These are phyloP conservation scores for Elongisporangium anandrum DNA, from an alignment of 352 stramenopile species.

Conservation along the genomic window DNA sequence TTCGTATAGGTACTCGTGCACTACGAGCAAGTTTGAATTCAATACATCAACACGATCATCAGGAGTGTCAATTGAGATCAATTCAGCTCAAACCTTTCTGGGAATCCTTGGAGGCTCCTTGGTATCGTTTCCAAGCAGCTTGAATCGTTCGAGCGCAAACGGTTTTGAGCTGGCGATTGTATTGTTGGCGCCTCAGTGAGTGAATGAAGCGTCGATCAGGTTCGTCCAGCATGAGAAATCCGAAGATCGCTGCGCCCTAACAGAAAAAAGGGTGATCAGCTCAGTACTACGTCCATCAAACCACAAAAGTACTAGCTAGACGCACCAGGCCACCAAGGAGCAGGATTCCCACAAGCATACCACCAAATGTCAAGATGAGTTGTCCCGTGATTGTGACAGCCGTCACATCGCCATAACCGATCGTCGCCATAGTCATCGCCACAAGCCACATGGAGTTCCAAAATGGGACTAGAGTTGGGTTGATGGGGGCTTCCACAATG, in stretches of 20 bases:
- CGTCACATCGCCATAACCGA: slow-evolving; percentile 68
- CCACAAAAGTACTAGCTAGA: background rate
- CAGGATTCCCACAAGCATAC: slow-evolving; percentile 67
- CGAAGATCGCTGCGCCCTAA: slow-evolving; percentile 69
- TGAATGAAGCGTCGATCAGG: slow-evolving; percentile 58
- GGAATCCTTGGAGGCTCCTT: background rate
- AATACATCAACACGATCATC: background rate
- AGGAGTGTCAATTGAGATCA: background rate
- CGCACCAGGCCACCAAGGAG: slow-evolving; percentile 63
- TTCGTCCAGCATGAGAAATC: slow-evolving; percentile 47
- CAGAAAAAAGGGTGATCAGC: background rate
- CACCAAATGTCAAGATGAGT: slow-evolving; percentile 51
- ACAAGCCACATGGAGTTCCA: slow-evolving; percentile 68
- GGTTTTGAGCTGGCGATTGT: slow-evolving; percentile 32
- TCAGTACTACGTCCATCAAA: background rate
- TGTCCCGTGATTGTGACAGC: slow-evolving; percentile 53
- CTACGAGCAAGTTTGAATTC: slow-evolving; percentile 5
- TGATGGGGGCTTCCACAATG: slow-evolving; percentile 65
- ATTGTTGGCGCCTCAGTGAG: slow-evolving; percentile 36
- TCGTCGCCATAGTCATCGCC: slow-evolving; percentile 68
- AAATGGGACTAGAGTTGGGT: slow-evolving; percentile 52
- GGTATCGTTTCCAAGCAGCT: slow-evolving; percentile 36
- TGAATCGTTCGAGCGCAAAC: slow-evolving; percentile 64
- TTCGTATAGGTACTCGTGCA: slow-evolving; percentile 23
- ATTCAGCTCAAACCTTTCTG: background rate